Base-by-base conservation (phyloP, 176 grass and related monocot species). In the Lolium rigidum region DNA sequence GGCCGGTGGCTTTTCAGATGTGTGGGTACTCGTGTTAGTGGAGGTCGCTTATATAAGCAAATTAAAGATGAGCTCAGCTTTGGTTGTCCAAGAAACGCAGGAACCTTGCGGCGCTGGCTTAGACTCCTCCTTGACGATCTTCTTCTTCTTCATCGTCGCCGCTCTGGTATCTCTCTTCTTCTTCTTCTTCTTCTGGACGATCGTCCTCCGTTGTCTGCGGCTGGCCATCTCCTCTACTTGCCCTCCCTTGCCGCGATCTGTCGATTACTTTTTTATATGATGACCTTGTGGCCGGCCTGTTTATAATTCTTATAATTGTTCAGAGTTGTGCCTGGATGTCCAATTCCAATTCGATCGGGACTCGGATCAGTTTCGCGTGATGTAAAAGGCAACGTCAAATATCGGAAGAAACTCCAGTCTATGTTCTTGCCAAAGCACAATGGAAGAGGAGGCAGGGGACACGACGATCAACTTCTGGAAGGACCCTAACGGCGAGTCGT, bases 401-500 rank as follows among this genome's bases (percentile, higher is more conserved):
- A 66, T 57, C 0, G 54, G 6, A 20, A 57, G 54, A 20, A 57
- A 6, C 54, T 0, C 14, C 50, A 52, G 41, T 43, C 41, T 7
- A 43, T 35, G 2, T n/a, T n/a, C n/a, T n/a, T n/a, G n/a, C 28
- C 28, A 2, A 35, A 35, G 31, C 31, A 35, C 51, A 54, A 67
- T 71, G 68, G 68, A 41, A 44, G 7, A 70, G 4, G 18, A 71
- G 4, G 68, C 18, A 3, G 10, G 20, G 1, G 68, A 41, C 4
- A 10, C 20, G 41, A 10, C 20, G 41, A 7, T 72, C 68, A 71
- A 71, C 68, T 71, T 71, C 18, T 71, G 68, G 68, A 71, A 71
- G 38, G 68, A 71, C 68, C 68, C 68, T 38, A 71, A 46, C 39
- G 68, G 17, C 18, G 69, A 72, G 41, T 72, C 69, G 10, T 72